phyloP scores from a whole-genome alignment of 805 yeast genomes.

The Zygosaccharomyces bailii region DNA sequence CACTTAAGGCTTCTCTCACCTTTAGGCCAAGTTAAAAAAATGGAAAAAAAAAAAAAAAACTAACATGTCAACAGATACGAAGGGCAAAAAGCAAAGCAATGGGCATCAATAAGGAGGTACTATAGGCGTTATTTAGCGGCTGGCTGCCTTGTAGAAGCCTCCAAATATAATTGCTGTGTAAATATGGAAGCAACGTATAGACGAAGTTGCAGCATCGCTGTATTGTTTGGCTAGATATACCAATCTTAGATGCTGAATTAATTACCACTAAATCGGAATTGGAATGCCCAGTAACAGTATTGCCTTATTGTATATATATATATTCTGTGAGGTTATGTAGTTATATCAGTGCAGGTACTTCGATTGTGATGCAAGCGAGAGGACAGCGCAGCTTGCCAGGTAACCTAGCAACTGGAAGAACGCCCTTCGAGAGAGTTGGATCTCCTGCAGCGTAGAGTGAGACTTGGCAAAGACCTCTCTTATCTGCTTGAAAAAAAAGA shows the following conservation, averaged over 20 bases:
- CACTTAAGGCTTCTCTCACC: not conserved
- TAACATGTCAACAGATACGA: not conserved
- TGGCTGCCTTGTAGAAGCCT: too few species aligned
- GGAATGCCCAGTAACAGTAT: too few species aligned
- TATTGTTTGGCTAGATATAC: too few species aligned
- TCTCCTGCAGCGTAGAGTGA: slow-evolving; percentile 31
- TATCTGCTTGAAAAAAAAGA: slow-evolving; percentile 32
- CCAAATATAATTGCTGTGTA: too few species aligned
- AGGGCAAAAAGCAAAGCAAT: not conserved
- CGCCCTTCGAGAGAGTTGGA: slow-evolving; percentile 33
- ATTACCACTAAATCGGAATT: too few species aligned
- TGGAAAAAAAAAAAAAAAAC: not conserved
- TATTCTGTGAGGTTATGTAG: not conserved
- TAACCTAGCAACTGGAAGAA: slow-evolving; percentile 37
- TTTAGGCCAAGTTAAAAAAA: not conserved
- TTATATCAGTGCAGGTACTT: slow-evolving; percentile 11
- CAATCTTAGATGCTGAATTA: not conserved
- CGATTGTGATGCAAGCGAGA: slow-evolving; percentile 33
- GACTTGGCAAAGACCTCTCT: slow-evolving; percentile 35
- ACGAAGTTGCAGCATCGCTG: too few species aligned
- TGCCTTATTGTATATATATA: not conserved
- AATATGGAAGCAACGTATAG: too few species aligned
- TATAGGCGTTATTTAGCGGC: too few species aligned
- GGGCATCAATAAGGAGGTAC: too few species aligned
- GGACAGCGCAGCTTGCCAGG: slow-evolving; percentile 34